phyloP scores from a whole-genome alignment of 2,329 filamentous ascomycete genomes.

The Fusarium sp. region DNA sequence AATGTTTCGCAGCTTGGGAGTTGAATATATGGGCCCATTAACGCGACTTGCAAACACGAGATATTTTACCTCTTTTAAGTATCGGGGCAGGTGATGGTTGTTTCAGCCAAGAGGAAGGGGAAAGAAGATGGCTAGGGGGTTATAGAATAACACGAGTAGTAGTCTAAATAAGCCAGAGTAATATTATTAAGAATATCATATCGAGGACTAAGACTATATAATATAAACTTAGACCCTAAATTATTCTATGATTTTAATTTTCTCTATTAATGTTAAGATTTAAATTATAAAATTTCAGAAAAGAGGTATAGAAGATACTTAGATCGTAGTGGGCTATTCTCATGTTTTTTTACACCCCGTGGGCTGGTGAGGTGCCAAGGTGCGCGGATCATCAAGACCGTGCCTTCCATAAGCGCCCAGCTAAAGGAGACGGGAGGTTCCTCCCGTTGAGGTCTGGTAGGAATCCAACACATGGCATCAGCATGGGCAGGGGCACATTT shows the following conservation, averaged over 20 bases:
- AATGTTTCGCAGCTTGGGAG: conserved; percentile 26
- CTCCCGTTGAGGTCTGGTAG: conserved; percentile 27
- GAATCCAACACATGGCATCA: neutral
- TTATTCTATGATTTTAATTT: too few species aligned
- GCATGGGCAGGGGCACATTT: conserved; percentile 21
- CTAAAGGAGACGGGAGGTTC: conserved; percentile 19
- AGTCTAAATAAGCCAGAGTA: too few species aligned
- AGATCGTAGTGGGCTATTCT: too few species aligned
- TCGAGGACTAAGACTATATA: too few species aligned
- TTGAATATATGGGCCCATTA: conserved; percentile 16
- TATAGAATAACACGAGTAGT: too few species aligned
- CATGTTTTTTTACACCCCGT: too few species aligned
- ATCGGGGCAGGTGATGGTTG: conserved; percentile 22
- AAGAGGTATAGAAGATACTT: too few species aligned
- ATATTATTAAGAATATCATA: too few species aligned
- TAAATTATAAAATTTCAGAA: too few species aligned
- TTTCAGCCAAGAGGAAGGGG: conserved; percentile 28
- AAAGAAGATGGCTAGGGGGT: neutral
- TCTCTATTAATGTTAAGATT: too few species aligned
- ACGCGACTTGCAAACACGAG: conserved; percentile 12
- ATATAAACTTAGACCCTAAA: too few species aligned
- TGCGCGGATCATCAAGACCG: conserved; percentile 9
- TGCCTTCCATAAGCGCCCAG: conserved; percentile 18
- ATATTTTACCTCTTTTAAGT: conserved; percentile 7
- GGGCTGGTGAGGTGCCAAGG: too few species aligned